Percentiles rank a stretch among this genome's conserved stretches.
Conservation (phyloP, 768 basidiomycete species). For the Psilocybe azurescens region DNA sequence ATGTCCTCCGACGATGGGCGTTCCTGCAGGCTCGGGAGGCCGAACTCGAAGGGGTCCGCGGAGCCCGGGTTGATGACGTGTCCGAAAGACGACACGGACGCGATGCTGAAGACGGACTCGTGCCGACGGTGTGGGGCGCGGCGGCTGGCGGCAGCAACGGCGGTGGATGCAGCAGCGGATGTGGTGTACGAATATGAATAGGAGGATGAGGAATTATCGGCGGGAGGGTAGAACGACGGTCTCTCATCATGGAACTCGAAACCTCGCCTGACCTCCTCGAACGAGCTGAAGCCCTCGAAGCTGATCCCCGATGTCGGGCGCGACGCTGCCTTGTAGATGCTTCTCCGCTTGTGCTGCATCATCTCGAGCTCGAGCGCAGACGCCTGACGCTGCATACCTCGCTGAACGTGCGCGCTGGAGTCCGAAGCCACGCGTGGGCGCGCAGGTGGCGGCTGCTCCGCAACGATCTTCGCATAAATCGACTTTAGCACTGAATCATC, state of each 20-base stretch:
- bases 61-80: constrained; percentile 65
- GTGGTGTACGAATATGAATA: neutral
- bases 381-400: neutral
- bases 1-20: constrained; percentile 66
- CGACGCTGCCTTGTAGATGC: constrained; percentile 33
- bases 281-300: constrained; percentile 76
- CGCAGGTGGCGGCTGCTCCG: constrained; percentile 34
- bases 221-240: constrained; percentile 67
- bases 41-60: constrained; percentile 79
- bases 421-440: constrained; percentile 49
- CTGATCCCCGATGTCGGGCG: constrained; percentile 60
- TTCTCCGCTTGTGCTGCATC: constrained; percentile 24
- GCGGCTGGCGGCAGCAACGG: constrained; percentile 23
- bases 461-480: constrained; percentile 53
- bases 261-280: constrained; percentile 78
- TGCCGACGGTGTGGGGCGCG: constrained; percentile 48
- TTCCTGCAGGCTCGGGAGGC: constrained; percentile 53
- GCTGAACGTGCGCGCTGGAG: constrained; percentile 28
- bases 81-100: constrained; percentile 83
- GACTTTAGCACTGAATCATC: constrained; percentile 61
- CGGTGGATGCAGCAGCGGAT: neutral
- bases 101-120: constrained; percentile 74
- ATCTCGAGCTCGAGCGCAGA: neutral
- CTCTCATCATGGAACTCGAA: constrained; percentile 74
- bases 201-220: constrained; percentile 6